Base-by-base conservation (phyloP, 345 rosid species). In the Eucalyptus cloeziana region DNA sequence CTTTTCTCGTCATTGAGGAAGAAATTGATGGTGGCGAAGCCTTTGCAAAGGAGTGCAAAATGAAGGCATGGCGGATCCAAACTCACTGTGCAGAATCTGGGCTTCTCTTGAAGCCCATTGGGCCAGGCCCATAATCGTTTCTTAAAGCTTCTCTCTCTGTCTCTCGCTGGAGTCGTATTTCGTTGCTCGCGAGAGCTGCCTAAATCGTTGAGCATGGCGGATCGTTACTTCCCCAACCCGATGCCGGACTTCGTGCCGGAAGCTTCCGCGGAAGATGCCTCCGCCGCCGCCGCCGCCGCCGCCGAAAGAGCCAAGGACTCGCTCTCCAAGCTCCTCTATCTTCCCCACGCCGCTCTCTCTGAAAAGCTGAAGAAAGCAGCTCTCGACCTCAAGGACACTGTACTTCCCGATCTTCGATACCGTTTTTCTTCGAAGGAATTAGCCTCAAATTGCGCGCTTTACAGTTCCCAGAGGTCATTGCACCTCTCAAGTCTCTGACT, bases 201-300 rank as follows among this genome's bases (percentile, higher is more conserved):
- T 16, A 40, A 2, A 47, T 71, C 49, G 76, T 31, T 54, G 87
- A 54, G 44, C 31, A 93, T 91, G 92, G 91, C 88, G 31, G 95
- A 92, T 88, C 95, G 93, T 52, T 92, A 88, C 91, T 93, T 93
- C 88, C 92, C 90, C 52, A 93, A 92, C 87, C 89, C 90, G 33
- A 88, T 89, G 91, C 92, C 91, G 7, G 60, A 64, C 24, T 88
- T 92, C 87, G 89, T 90, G 6, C 86, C 91, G 6, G 91, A 89
- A 90, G 88, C 89, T 30, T 16, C 90, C 10, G 85, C 43, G 27
- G 64, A 89, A 25, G 91, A 79, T 5, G 64, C 86, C n/a, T n/a
- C n/a, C 27, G 88, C 10, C 30, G 85, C 88, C 60, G 88, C 6
- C 33, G 85, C 88, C 51, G 71, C 86, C 24, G 76, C 11, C n/a